Evolutionary conservation across 306 rosid species (phyloP), one percentile per base, ranked within the genome.

Genomic region (Trifolium pratense): DNA sequence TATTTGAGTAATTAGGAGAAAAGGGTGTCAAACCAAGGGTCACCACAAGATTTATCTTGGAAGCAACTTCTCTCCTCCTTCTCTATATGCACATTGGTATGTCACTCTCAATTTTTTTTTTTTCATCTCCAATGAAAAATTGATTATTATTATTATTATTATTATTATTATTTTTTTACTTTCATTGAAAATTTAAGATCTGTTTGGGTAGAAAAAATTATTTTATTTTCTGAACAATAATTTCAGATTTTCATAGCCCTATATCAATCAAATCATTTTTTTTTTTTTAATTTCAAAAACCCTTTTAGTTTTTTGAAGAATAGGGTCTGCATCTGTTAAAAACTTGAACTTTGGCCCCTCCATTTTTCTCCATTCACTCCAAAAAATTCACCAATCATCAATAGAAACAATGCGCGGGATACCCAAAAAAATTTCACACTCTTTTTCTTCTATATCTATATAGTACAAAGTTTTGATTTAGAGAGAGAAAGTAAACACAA

Each of bases 301-400:
- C 71, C 67, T 55, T 0, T 60, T 59, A 3, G 76, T 69, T 70
- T 77, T 40, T 86, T 86, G 75, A 71, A 75, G 72, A 77, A 74
- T n/a, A 79, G 83, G 81, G 78, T 87, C 79, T 87, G 56, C 52
- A 71, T 81, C 83, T 85, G 84, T 84, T 80, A 65, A 87, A 82
- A 84, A 87, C 89, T 87, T 79, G 84, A 84, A 85, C 57, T 79
- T 75, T 68, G 17, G 75, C 82, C 88, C 86, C 79, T 72, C 75
- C 36, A 42, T 59, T 65, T 51, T 68, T 73, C 61, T 73, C 20
- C 52, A 73, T 56, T 70, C 73, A 36, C 57, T 55, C 16, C 71
- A 17, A 48, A 53, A 21, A 12, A 36, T 6, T 36, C 55, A 6
- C 55, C 34, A 23, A 40, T 53, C 25, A 65, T 65, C 75, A 23